Conservation (phyloP, 495 filamentous ascomycete genomes). For the Aspergillus steynii region DNA sequence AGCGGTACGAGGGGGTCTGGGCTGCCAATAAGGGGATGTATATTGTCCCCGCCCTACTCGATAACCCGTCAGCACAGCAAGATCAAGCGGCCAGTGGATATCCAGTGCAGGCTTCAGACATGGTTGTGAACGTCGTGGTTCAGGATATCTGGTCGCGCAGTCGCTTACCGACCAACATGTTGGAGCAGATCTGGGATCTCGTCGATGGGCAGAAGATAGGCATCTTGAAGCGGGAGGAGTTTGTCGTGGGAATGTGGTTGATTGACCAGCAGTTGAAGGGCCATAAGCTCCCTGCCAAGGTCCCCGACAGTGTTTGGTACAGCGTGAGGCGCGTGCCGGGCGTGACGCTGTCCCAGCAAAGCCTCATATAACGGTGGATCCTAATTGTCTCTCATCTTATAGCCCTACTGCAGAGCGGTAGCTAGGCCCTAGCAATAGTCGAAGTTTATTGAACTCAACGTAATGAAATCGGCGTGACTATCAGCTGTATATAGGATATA, state of each 20-base stretch:
- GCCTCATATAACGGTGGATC: background rate
- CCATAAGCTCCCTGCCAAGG: slow-evolving; percentile 77
- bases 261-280: slow-evolving; percentile 89
- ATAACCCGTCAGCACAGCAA: background rate
- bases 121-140: slow-evolving; percentile 76
- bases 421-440: background rate
- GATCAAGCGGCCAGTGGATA: slow-evolving; percentile 15
- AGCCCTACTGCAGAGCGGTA: background rate
- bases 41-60: slow-evolving; percentile 25
- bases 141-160: slow-evolving; percentile 86
- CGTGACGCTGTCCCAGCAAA: slow-evolving; percentile 27
- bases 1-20: slow-evolving; percentile 96
- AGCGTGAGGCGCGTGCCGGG: slow-evolving; percentile 66
- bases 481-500: background rate
- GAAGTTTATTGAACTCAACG: background rate
- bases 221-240: slow-evolving; percentile 71
- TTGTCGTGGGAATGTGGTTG: slow-evolving; percentile 94
- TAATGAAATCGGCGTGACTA: background rate
- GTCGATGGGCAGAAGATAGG: slow-evolving; percentile 68
- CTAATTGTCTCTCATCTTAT: background rate
- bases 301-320: slow-evolving; percentile 82
- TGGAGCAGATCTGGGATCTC: slow-evolving; percentile 83
- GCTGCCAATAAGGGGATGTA: slow-evolving; percentile 84
- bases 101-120: slow-evolving; percentile 41
- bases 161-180: slow-evolving; percentile 61